Conservation (phyloP, 768 basidiomycete species). For the Baorangia bicolor region DNA sequence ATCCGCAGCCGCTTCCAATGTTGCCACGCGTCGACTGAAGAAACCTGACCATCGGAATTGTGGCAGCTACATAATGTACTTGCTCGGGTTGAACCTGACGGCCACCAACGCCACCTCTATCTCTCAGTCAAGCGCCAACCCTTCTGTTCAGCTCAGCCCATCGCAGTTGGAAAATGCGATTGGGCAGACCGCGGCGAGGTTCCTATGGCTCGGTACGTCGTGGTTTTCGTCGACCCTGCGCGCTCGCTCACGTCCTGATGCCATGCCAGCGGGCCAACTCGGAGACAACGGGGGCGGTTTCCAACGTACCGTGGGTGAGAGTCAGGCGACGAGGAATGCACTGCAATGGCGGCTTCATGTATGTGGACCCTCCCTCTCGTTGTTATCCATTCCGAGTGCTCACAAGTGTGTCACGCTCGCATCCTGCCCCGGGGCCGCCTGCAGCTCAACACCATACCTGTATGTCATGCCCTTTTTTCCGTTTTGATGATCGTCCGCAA, state of each 20-base stretch:
- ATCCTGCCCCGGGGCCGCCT: neutral
- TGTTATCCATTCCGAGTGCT: neutral
- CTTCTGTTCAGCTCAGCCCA: neutral
- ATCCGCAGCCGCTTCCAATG: neutral
- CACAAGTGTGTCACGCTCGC: too few species aligned
- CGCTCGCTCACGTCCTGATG: neutral
- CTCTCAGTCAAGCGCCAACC: neutral
- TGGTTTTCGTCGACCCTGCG: too few species aligned
- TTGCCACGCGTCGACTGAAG: neutral
- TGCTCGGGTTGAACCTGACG: neutral
- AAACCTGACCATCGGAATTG: neutral
- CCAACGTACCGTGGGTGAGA: too few species aligned
- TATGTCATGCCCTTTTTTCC: neutral
- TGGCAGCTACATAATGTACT: neutral
- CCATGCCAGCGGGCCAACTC: neutral
- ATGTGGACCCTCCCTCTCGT: neutral
- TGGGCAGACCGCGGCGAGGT: neutral
- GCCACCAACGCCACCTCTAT: neutral
- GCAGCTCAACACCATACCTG: neutral
- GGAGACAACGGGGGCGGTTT: too few species aligned
- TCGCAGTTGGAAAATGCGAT: too few species aligned
- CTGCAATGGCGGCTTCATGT: neutral
- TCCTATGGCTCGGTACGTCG: neutral
- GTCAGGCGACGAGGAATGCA: too few species aligned
- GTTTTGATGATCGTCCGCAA: neutral